Evolutionary conservation across 805 yeast species (phyloP), one percentile per base, ranked within the genome.

Genomic region (Teunomyces cretensis): DNA sequence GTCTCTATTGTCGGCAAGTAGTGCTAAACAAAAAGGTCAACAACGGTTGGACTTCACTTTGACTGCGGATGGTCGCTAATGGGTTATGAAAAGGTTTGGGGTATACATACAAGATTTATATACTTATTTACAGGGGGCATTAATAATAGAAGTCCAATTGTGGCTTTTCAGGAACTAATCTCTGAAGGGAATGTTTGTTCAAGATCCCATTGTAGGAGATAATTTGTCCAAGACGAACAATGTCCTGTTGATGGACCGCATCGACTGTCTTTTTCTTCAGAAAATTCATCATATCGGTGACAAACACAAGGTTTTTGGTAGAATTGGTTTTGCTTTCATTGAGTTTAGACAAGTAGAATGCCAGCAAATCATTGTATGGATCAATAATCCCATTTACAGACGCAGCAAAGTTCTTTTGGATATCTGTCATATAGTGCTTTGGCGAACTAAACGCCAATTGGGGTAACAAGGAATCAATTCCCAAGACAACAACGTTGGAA

Each of bases 1-100:
- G 9, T 64, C 74, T 0, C 64, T 86, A 49, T 55, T 67, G 16
- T 58, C 72, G 5, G 67, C 71, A 1, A 69, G 64, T 14, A 67
- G 68, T 39, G 61, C 12, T 56, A 45, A 22, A 14, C 32, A 33
- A 37, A 52, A 45, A 33, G 60, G 50, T 8, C 57, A 45, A 15
- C 46, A 39, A 13, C 33, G 13, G 13, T 19, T 46, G 17, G 33
- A 39, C 11, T 38, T 42, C 17, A 36, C 28, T 3, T 6, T 22
- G 12, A 8, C 33, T 11, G 9, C 28, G 13, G n/a, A 35, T n/a
- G 38, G n/a, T 35, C 28, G 38, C 27, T 39, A 28, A 30, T 26
- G 26, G 11, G 16, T 27, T 33, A 28, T 28, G 26, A 17, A 28
- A 9, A n/a, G 33, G 33, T n/a, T 17, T 28, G 26, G 28, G 32